Base-by-base conservation (phyloP, 179 eudicot species). In the Beta lomatogona region DNA sequence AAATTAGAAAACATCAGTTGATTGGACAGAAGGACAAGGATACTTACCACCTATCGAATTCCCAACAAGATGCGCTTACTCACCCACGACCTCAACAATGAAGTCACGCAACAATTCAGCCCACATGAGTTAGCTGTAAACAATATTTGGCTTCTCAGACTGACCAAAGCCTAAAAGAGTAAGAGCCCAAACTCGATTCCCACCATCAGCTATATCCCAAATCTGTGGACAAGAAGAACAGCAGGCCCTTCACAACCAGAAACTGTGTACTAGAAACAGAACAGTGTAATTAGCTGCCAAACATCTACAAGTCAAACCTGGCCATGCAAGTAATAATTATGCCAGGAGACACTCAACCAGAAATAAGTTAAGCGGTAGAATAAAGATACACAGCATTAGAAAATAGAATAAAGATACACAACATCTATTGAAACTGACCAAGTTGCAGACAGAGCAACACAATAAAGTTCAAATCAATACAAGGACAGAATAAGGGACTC, bases 11-110 rank as follows among this genome's bases (percentile, higher is more conserved):
- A 52, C 10, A 16, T 36, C 46, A 15, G 46, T 4, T 60, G 61
- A 22, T 41, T 73, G 82, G 59, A 57, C 31, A 25, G 63, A 72
- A 21, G 41, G 64, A 53, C 60, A 50, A 60, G 45, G 66, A 57
- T 73, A 68, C 89, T 75, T 91, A 95, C 99, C 99, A 45, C 99
- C 98, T 65, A 95, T 85, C 41, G 99, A 95, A 88, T 95, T 95
- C 73, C 99, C 99, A 77, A 91, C 95, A 84, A 95, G 98, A 89
- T 95, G 99, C 28, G 91, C 92, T 14, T 93, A 95, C 87, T 94
- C 96, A 71, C 96, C 90, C 81, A 95, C 93, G 87, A 94, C 98
- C 83, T 95, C 98, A 83, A 94, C 63, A 72, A 94, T 89, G 83
- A 95, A 95, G 75, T 94, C 97, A 69, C 93, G 91, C 64, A 95